Evolutionary conservation across 2,329 filamentous ascomycete genomes (phyloP).

Genomic region (Ophiobolus disseminans): DNA sequence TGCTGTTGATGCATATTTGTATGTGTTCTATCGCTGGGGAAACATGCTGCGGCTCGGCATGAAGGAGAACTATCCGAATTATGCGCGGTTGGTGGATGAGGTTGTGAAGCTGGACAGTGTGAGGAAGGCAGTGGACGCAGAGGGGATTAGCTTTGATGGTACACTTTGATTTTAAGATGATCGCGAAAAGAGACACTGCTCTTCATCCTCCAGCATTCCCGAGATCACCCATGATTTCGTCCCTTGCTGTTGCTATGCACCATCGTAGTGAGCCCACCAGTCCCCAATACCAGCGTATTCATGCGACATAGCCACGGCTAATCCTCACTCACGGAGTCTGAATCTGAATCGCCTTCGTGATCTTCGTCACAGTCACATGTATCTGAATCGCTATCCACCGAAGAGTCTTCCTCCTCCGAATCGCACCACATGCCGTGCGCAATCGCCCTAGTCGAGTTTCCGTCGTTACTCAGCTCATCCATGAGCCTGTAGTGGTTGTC

Average conservation of each 20-base stretch:
- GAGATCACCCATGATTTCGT: background rate
- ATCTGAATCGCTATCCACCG: background rate
- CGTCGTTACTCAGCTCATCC: background rate
- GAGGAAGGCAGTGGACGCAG: conserved; percentile 13
- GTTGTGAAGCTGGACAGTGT: conserved; percentile 18
- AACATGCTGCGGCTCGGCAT: conserved; percentile 16
- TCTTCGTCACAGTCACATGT: background rate
- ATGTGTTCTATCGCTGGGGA: conserved; percentile 32
- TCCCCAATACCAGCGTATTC: too few relatives aligned
- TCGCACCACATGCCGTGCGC: background rate
- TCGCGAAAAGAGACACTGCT: conserved; percentile 10
- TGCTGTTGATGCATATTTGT: conserved; percentile 27
- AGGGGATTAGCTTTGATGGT: conserved; percentile 12
- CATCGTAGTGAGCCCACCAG: background rate
- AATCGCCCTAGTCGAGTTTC: background rate
- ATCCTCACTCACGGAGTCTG: background rate
- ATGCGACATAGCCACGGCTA: background rate
- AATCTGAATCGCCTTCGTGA: background rate
- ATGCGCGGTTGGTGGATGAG: conserved; percentile 14
- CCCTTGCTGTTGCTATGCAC: background rate
- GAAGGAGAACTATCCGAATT: conserved; percentile 22
- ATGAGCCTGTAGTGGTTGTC: background rate
- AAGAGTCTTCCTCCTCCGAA: background rate
- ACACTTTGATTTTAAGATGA: too few relatives aligned
- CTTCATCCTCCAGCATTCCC: background rate